Evolutionary conservation across 176 grass and related monocot species (phyloP).

Genomic region (Oryza glaberrima): DNA sequence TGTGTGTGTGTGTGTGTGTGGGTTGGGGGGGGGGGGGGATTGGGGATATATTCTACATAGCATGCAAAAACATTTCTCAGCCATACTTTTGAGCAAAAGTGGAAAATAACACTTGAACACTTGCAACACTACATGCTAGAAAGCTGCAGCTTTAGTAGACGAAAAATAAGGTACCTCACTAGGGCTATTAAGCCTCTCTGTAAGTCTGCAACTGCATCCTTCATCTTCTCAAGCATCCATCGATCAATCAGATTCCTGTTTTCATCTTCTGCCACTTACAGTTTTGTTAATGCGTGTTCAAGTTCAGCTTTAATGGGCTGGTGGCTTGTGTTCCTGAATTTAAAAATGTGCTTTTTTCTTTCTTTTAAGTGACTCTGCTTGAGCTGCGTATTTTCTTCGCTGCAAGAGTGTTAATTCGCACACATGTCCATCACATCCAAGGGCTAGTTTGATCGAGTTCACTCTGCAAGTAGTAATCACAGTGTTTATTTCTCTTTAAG

Average conservation of each 20-base stretch:
- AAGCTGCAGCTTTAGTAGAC: slow-evolving; percentile 15
- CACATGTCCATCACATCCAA: slow-evolving; percentile 29
- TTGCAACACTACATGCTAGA: background rate
- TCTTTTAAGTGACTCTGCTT: slow-evolving; percentile 66
- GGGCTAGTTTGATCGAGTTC: slow-evolving; percentile 74
- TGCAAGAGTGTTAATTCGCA: slow-evolving; percentile 39
- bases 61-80: background rate
- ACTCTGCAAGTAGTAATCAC: slow-evolving; percentile 53
- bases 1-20: too few species aligned
- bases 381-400: slow-evolving; percentile 74
- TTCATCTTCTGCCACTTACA: slow-evolving; percentile 68
- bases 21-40: background rate
- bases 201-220: slow-evolving; percentile 54
- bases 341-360: slow-evolving; percentile 73
- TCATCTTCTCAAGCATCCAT: slow-evolving; percentile 98
- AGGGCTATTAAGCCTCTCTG: slow-evolving; percentile 64
- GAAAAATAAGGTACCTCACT: slow-evolving; percentile 59
- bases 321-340: slow-evolving; percentile 70
- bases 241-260: slow-evolving; percentile 79
- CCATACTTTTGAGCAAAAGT: background rate
- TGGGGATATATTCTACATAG: slow-evolving; percentile 31
- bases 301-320: slow-evolving; percentile 56
- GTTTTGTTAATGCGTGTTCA: slow-evolving; percentile 63
- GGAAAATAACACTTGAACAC: background rate
- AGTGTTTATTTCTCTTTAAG: slow-evolving; percentile 72